Evolutionary conservation across 176 grass and related monocot genomes (phyloP).

Genomic region (Oryza officinalis): DNA sequence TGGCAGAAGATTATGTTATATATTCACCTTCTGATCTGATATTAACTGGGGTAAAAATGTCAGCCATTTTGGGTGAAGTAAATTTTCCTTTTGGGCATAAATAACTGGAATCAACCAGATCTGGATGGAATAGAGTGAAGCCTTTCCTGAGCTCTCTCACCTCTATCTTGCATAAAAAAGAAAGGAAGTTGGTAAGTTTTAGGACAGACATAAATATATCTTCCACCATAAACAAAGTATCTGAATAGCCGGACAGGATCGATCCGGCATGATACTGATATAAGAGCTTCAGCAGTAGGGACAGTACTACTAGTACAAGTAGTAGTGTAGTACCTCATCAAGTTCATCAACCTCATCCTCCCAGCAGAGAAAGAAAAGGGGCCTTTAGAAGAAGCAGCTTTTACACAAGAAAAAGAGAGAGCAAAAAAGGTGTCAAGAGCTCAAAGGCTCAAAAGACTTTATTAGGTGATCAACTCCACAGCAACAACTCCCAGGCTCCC

Average conservation of each 20-base stretch:
- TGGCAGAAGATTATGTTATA: conserved; percentile 22
- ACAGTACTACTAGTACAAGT: conserved; percentile 29
- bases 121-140: conserved; percentile 40
- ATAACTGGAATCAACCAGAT: conserved; percentile 21
- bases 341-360: conserved; percentile 43
- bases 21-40: conserved; percentile 28
- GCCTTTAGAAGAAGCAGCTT: not conserved
- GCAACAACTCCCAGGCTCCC: conserved; percentile 32
- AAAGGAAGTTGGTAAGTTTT: conserved; percentile 40
- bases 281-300: conserved; percentile 6
- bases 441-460: conserved; percentile 18
- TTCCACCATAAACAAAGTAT: conserved; percentile 46
- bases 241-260: conserved; percentile 42
- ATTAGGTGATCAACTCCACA: conserved; percentile 45
- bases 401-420: conserved; percentile 10
- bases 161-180: conserved; percentile 41
- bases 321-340: conserved; percentile 27
- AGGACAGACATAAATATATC: conserved; percentile 38
- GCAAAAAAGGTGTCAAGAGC: conserved; percentile 11
- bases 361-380: not conserved
- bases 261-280: conserved; percentile 30
- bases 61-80: conserved; percentile 27
- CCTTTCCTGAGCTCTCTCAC: conserved; percentile 20
- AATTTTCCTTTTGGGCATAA: not conserved
- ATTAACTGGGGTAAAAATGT: conserved; percentile 31